Percentiles rank a stretch among this genome's conserved stretches.
Evolutionary conservation across 2,329 filamentous ascomycete genomes (phyloP).

Genomic region (Triangularia verruculosa): DNA sequence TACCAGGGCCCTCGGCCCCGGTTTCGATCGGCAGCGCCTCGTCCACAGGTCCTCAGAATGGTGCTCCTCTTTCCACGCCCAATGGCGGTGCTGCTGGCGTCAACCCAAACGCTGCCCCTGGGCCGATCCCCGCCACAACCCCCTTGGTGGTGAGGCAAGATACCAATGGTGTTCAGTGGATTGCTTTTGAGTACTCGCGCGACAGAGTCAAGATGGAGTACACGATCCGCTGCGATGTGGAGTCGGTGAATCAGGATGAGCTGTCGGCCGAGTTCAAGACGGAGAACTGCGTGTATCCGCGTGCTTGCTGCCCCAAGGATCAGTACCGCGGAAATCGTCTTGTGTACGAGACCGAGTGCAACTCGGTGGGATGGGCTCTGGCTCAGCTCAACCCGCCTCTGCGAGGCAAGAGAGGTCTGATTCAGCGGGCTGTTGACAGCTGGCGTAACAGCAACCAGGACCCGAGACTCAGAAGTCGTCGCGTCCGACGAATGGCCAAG

Average conservation of each 20-base stretch:
- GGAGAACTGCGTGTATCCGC: conserved; percentile 96
- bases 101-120: conserved; percentile 88
- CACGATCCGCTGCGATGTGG: conserved; percentile 95
- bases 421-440: conserved; percentile 95
- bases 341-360: conserved; percentile 98
- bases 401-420: conserved; percentile 89
- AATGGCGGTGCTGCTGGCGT: conserved; percentile 52
- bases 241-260: conserved; percentile 88
- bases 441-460: conserved; percentile 99
- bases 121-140: conserved; percentile 94
- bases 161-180: conserved; percentile 97
- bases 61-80: conserved; percentile 44
- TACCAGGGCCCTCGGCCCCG: conserved; percentile 56
- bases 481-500: conserved; percentile 94
- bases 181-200: conserved; percentile 95
- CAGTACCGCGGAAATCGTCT: conserved; percentile 94
- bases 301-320: conserved; percentile 91
- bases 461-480: conserved; percentile 80
- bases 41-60: conserved; percentile 39
- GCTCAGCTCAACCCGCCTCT: conserved; percentile 89
- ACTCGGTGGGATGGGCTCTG: conserved; percentile 98
- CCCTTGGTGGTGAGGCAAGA: conserved; percentile 92
- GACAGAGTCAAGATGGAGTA: conserved; percentile 99
- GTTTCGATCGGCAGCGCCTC: conserved; percentile 42
- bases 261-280: conserved; percentile 89